Base-by-base conservation (phyloP, 73 alveolate species). In the Stentor roeselii region DNA sequence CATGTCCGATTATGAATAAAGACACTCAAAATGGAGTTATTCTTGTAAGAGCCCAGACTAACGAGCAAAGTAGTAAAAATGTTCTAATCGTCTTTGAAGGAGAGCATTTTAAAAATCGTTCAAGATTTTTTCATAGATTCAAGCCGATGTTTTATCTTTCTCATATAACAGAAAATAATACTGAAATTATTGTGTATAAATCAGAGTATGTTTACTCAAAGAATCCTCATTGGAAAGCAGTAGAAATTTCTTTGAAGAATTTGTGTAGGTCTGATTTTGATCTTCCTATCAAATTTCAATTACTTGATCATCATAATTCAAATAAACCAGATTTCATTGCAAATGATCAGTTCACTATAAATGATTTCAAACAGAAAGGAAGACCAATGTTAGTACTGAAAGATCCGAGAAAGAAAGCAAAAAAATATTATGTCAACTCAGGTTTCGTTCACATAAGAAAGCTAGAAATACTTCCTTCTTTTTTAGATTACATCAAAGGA, bases 401-500 rank as follows among this genome's bases (percentile, higher is more conserved):
- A 6, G 21, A 50, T 21, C 67, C 67, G 6, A 50, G 67, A 50
- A 50, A 50, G 21, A 50, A 50, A 50, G 6, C 67, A 50, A 50
- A 50, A 50, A 11, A 6, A 50, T 11, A 50, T 11, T 50, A 50
- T 21, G 67, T 50, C 30, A 50, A 50, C 21, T 50, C 67, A 6
- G 67, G 67, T 6, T 50, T 50, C 21, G 21, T 50, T 50, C 21
- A 50, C 21, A 59, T 84, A 50, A 21, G 6, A 50, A 50, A n/a
- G n/a, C n/a, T n/a, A n/a, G n/a, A n/a, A n/a, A n/a, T n/a, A n/a
- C n/a, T n/a, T n/a, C n/a, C n/a, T n/a, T n/a, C n/a, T 35, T 93
- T 93, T 82, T 75, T 93, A 39, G 98, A 93, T 75, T 91, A 93
- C 89, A 75, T 93, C 36, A 85, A 94, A 38, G 96, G 95, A 21